phyloP scores from a whole-genome alignment of 1,284 basidiomycete genomes.

The Irpex lacteus region DNA sequence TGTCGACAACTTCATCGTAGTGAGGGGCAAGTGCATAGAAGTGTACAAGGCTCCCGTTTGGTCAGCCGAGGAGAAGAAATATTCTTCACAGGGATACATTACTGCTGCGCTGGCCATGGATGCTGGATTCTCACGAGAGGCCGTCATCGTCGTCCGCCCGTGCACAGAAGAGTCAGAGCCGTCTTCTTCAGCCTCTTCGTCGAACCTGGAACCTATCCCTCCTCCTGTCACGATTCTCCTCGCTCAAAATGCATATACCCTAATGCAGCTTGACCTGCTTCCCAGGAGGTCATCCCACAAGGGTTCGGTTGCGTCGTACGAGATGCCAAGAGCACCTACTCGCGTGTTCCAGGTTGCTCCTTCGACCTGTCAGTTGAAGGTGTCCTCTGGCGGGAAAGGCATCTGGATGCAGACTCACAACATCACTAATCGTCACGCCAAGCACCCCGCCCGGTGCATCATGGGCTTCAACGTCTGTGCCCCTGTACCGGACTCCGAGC shows the following conservation, averaged over 20 bases:
- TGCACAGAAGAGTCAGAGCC: not conserved
- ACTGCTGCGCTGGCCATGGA: not conserved
- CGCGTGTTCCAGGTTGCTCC: slow-evolving; percentile 27
- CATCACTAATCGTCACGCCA: slow-evolving; percentile 23
- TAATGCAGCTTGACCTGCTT: not conserved
- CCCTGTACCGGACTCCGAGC: not conserved
- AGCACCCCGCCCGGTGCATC: slow-evolving; percentile 32
- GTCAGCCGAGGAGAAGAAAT: slow-evolving; percentile 12
- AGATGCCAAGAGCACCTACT: slow-evolving; percentile 24
- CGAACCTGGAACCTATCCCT: not conserved
- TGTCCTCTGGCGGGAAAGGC: slow-evolving; percentile 33
- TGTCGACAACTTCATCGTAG: slow-evolving; percentile 28
- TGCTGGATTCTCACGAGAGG: slow-evolving; percentile 22
- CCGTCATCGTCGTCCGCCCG: slow-evolving; percentile 26
- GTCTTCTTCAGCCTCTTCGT: not conserved
- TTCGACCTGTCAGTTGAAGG: slow-evolving; percentile 28
- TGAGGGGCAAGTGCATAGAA: slow-evolving; percentile 28
- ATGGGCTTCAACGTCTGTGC: slow-evolving; percentile 30
- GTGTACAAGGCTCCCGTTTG: slow-evolving; percentile 27
- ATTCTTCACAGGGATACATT: not conserved
- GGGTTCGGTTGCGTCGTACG: slow-evolving; percentile 19
- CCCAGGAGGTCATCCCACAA: not conserved
- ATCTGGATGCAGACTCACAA: slow-evolving; percentile 36
- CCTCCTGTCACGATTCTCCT: not conserved
- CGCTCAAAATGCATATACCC: not conserved